Base-by-base conservation (phyloP, 2,329 filamentous ascomycete genomes). In the Colletotrichum incanum region DNA sequence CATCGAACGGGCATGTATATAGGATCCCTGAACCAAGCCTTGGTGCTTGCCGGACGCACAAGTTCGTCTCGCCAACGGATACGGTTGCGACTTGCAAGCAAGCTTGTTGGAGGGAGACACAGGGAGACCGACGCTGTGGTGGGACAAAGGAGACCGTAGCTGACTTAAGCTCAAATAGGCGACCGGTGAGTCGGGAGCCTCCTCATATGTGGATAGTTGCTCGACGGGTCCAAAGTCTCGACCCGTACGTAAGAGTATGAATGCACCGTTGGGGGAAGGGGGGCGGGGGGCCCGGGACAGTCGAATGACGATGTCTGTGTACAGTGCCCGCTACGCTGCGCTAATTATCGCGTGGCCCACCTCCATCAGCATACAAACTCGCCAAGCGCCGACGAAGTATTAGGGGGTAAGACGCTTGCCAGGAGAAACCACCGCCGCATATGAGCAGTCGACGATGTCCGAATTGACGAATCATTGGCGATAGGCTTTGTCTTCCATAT, bases 101-200 rank as follows among this genome's bases (percentile, higher is more conserved):
- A 41, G 63, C 55, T 28, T 60, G n/a, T 39, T 23, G 31, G 55
- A 60, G 26, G 41, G 50, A 72, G 50, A 65, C 34, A 43, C 50
- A 43, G 26, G 23, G 39, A 54, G 9, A 41, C 39, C 43, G 43
- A 47, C 18, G 37, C 20, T 67, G 43, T 68, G 50, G 65, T 56
- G 69, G 68, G 64, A 63, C 69, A 45, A 45, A 60, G 69, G 65
- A 69, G 43, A 70, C 59, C 54, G 65, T 65, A 54, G 70, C 54
- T 60, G 62, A 43, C 49, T 73, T 73, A 71, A 62, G 71, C 71
- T 73, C 60, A 59, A 73, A 62, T 52, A 49, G 67, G 71, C 61
- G 65, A 73, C 62, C 71, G 71, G 71, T 73, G 71, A 73, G 67
- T 41, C 54, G 58, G 67, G 56, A 71, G 54, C 56, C 37, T 52